Percentiles rank a stretch among this genome's conserved stretches.
Conservation (phyloP, 1,284 basidiomycete species). For the Cutaneotrichosporon sp. region DNA sequence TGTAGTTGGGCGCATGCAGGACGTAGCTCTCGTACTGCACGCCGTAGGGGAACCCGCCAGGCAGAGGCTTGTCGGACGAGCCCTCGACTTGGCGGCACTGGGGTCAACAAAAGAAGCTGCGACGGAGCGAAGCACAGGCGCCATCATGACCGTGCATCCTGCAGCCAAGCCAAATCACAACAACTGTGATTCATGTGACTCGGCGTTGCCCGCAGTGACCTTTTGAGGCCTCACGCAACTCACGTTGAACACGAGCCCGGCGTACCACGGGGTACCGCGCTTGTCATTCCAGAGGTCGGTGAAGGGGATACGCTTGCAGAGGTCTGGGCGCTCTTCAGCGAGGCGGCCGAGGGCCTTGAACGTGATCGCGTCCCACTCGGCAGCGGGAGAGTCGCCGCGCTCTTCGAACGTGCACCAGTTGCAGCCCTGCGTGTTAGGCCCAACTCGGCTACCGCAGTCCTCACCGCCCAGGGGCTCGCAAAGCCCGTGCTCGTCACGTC, state of each 20-base stretch:
- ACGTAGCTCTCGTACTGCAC: conserved; percentile 41
- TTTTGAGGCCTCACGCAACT: no score
- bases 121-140: no score
- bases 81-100: conserved; percentile 8
- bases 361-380: conserved; percentile 40
- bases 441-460: conserved; percentile 9
- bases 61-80: conserved; percentile 13
- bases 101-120: background rate
- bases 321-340: conserved; percentile 49
- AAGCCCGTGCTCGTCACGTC: conserved; percentile 59
- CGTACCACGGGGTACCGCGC: conserved; percentile 53
- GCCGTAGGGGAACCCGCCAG: conserved; percentile 24
- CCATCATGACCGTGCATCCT: no score
- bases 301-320: conserved; percentile 51
- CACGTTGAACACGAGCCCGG: conserved; percentile 54
- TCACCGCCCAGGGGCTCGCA: conserved; percentile 63
- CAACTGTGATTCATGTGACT: no score
- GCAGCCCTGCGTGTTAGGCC: conserved; percentile 53
- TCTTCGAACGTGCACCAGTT: conserved; percentile 61
- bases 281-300: conserved; percentile 47
- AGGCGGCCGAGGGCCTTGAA: conserved; percentile 53
- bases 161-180: no score
- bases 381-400: conserved; percentile 44
- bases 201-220: no score
- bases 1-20: conserved; percentile 45